A percentile compares a stretch with the other conserved stretches of the same genome.
Evolutionary conservation across 805 yeast species (phyloP).

Genomic region (Naumovozyma castellii): DNA sequence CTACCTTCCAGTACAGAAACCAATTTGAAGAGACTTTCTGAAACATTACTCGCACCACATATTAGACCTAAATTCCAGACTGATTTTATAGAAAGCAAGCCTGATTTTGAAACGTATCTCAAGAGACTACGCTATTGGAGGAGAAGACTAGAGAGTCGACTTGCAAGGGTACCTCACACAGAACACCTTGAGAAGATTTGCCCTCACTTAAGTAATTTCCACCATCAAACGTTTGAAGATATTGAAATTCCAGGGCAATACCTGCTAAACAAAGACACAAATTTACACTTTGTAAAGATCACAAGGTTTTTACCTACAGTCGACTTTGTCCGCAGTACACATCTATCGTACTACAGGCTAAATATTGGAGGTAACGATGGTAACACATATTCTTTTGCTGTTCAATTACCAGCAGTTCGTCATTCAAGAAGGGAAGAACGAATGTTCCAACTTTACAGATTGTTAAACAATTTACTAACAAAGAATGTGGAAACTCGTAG

Average conservation of each 20-base stretch:
- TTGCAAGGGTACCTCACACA: constrained; percentile 73
- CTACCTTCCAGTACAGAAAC: constrained; percentile 88
- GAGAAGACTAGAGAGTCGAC: constrained; percentile 79
- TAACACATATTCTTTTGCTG: constrained; percentile 81
- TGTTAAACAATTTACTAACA: constrained; percentile 71
- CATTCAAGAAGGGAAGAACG: constrained; percentile 95
- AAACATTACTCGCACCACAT: constrained; percentile 81
- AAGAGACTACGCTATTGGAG: constrained; percentile 83
- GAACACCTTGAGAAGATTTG: constrained; percentile 83
- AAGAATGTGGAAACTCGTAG: constrained; percentile 82
- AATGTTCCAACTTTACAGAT: constrained; percentile 81
- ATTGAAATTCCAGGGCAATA: constrained; percentile 97
- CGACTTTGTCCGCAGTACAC: constrained; percentile 81
- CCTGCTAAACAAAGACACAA: constrained; percentile 75
- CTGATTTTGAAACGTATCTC: constrained; percentile 81
- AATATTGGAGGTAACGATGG: constrained; percentile 93
- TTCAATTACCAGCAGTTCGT: constrained; percentile 95
- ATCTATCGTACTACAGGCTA: constrained; percentile 80
- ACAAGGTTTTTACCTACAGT: constrained; percentile 86
- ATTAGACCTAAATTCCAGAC: constrained; percentile 83
- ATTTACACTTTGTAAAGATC: constrained; percentile 83
- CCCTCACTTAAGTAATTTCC: constrained; percentile 93
- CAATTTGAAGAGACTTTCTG: constrained; percentile 81
- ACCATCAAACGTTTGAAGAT: constrained; percentile 95
- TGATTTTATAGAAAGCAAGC: constrained; percentile 80